Evolutionary conservation across 2,329 filamentous ascomycete species (phyloP).

Genomic region (Colletotrichum sp.): DNA sequence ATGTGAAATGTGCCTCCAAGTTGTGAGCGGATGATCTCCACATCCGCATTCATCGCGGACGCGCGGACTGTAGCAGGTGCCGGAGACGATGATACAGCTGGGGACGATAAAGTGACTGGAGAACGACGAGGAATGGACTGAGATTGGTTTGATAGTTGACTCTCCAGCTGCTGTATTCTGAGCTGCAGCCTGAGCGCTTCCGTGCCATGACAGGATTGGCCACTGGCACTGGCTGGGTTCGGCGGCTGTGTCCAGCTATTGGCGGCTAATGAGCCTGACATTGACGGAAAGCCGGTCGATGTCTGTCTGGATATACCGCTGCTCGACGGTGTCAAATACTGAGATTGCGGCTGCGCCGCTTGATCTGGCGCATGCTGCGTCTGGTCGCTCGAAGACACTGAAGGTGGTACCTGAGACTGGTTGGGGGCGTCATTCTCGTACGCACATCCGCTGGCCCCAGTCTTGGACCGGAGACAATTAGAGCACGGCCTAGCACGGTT

Average conservation of each 20-base stretch:
- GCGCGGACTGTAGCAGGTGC: not conserved
- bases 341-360: not conserved
- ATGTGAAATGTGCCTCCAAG: slow-evolving; percentile 49
- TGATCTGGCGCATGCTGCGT: not conserved
- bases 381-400: not conserved
- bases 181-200: not conserved
- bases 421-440: slow-evolving; percentile 31
- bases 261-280: not conserved
- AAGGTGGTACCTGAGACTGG: not conserved
- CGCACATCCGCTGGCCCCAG: slow-evolving; percentile 29
- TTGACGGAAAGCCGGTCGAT: slow-evolving; percentile 5
- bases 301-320: slow-evolving; percentile 1
- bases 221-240: not conserved
- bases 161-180: not conserved
- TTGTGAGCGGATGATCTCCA: slow-evolving; percentile 40
- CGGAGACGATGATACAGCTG: not conserved
- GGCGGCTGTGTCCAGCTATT: not conserved
- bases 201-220: not conserved
- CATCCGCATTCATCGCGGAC: slow-evolving; percentile 24
- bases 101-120: not conserved
- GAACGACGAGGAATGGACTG: not conserved
- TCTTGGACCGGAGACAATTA: slow-evolving; percentile 45
- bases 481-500: slow-evolving; percentile 44
- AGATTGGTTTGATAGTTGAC: not conserved
- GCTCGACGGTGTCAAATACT: not conserved